Conservation (phyloP, 2,329 filamentous ascomycete species). For the Penicillium griseofulvum region DNA sequence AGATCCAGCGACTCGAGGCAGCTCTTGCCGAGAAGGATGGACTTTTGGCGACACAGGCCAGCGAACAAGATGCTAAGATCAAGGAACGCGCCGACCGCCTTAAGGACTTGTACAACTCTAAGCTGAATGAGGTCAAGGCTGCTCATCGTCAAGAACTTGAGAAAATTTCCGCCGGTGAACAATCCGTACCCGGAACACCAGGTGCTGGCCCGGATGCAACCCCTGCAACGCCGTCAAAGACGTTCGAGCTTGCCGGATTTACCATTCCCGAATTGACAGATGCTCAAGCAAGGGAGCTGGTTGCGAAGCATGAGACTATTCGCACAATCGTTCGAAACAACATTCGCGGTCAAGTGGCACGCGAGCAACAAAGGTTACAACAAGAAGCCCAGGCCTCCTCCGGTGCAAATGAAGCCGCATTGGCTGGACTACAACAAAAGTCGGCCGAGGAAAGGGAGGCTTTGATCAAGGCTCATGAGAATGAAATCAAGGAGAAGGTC, state of each 20-base stretch:
- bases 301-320: conserved; percentile 51
- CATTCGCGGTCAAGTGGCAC: conserved; percentile 50
- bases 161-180: conserved; percentile 46
- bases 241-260: conserved; percentile 28
- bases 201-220: conserved; percentile 21
- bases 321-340: conserved; percentile 57
- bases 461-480: conserved; percentile 50
- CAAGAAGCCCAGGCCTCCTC: conserved; percentile 30
- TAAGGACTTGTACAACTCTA: conserved; percentile 68
- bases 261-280: conserved; percentile 44
- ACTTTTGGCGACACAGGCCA: conserved; percentile 47
- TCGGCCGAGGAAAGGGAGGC: conserved; percentile 42
- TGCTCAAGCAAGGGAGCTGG: conserved; percentile 50
- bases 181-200: conserved; percentile 26
- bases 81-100: conserved; percentile 55
- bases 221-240: conserved; percentile 31
- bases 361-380: conserved; percentile 43
- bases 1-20: conserved; percentile 54
- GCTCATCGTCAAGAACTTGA: conserved; percentile 52
- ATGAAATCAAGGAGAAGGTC: conserved; percentile 57
- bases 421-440: conserved; percentile 40
- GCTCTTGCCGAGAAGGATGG: conserved; percentile 51
- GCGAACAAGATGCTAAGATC: conserved; percentile 50
- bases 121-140: conserved; percentile 57
- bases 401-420: conserved; percentile 33